phyloP scores from a whole-genome alignment of 345 rosid genomes.

The Arabidopsis suecica region DNA sequence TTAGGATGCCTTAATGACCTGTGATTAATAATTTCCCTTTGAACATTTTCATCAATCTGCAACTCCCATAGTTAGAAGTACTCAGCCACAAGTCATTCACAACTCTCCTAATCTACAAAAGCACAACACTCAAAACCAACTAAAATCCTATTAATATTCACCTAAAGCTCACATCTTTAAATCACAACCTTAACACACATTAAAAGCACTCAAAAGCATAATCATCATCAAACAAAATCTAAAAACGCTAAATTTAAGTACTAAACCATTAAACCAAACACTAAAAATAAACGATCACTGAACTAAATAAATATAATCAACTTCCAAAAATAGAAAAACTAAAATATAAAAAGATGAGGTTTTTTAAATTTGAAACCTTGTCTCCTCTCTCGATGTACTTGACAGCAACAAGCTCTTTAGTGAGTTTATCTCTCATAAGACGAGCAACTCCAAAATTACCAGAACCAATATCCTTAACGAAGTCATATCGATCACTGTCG shows the following conservation, averaged over 20 bases:
- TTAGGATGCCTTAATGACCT: conserved; percentile 94
- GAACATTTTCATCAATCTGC: conserved; percentile 97
- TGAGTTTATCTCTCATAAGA: conserved; percentile 81
- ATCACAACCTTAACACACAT: background rate
- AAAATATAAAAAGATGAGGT: background rate
- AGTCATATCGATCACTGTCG: conserved; percentile 92
- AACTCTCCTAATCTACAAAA: conserved; percentile 5
- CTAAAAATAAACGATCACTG: conserved; percentile 5
- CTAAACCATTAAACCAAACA: background rate
- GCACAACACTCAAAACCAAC: background rate
- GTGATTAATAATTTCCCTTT: conserved; percentile 92
- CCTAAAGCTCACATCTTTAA: background rate
- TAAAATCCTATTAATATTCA: conserved; percentile 42
- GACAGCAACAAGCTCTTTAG: conserved; percentile 90
- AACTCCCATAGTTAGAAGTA: conserved; percentile 5
- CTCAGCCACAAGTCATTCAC: conserved; percentile 12
- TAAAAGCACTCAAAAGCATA: background rate
- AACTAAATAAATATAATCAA: conserved; percentile 1
- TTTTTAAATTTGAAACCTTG: conserved; percentile 50
- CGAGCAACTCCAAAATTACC: conserved; percentile 93
- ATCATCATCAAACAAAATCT: background rate
- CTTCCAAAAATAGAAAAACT: conserved; percentile 34
- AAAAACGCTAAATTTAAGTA: background rate
- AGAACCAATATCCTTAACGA: conserved; percentile 83
- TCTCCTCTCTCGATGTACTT: conserved; percentile 97